phyloP scores from a whole-genome alignment of 2,329 filamentous ascomycete species.

The Parascedosporium putredinis region DNA sequence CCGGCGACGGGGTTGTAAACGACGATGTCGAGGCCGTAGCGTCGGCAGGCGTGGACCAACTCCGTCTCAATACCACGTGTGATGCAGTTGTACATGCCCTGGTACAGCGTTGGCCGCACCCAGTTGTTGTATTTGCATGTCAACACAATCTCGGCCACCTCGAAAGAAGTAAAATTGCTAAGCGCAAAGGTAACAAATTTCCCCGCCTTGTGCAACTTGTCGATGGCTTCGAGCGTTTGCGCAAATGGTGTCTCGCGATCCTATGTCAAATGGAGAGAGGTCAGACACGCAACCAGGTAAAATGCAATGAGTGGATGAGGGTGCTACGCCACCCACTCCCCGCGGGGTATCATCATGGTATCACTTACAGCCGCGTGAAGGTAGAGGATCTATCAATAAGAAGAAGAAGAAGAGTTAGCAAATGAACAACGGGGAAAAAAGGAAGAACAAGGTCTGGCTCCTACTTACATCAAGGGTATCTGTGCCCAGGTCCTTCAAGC shows the following conservation, averaged over 20 bases:
- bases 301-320: no score
- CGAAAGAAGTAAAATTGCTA: constrained; percentile 77
- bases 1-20: constrained; percentile 77
- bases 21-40: constrained; percentile 70
- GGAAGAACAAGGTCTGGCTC: background rate
- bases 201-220: constrained; percentile 75
- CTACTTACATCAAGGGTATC: constrained; percentile 56
- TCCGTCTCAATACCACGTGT: constrained; percentile 67
- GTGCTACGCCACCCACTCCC: no score
- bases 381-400: constrained; percentile 59
- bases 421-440: background rate
- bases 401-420: background rate
- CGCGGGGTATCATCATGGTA: no score
- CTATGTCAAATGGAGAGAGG: no score
- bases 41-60: constrained; percentile 60
- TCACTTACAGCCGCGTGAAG: constrained; percentile 52
- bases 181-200: constrained; percentile 76
- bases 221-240: constrained; percentile 66
- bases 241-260: constrained; percentile 62
- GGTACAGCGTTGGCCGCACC: constrained; percentile 76
- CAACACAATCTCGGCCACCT: constrained; percentile 76
- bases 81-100: constrained; percentile 80
- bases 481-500: constrained; percentile 60
- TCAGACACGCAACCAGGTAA: no score
- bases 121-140: constrained; percentile 69